phyloP scores from a whole-genome alignment of 1,139 yeast genomes.

The Candida freyschussii region DNA sequence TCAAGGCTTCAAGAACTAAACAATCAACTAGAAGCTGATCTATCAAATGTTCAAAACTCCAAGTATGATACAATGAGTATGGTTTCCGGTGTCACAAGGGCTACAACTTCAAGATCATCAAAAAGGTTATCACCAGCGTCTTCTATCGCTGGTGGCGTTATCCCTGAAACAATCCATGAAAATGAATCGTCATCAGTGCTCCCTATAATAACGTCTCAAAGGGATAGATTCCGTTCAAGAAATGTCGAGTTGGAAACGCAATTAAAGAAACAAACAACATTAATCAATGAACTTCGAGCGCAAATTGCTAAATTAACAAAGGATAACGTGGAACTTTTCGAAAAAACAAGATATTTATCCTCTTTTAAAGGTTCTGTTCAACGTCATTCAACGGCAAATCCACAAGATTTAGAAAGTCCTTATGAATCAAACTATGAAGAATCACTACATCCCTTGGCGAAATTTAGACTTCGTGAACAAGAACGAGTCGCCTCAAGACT shows the following conservation, averaged over 20 bases:
- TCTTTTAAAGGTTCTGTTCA: conserved; percentile 34
- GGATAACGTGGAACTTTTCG: conserved; percentile 78
- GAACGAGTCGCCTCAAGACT: conserved; percentile 69
- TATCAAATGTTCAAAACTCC: conserved; percentile 44
- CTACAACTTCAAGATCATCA: conserved; percentile 1
- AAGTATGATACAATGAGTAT: conserved; percentile 61
- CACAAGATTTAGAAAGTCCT: conserved; percentile 46
- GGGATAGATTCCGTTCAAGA: conserved; percentile 83
- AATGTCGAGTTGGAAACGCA: conserved; percentile 84
- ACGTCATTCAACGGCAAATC: conserved; percentile 20
- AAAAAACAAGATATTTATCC: conserved; percentile 72
- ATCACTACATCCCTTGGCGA: conserved; percentile 78
- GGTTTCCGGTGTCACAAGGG: conserved; percentile 50
- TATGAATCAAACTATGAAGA: conserved; percentile 68
- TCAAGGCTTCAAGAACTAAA: conserved; percentile 44
- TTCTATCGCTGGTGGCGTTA: conserved; percentile 41
- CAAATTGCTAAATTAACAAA: conserved; percentile 60
- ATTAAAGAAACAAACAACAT: conserved; percentile 51
- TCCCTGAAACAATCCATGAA: conserved; percentile 29
- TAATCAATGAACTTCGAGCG: conserved; percentile 55
- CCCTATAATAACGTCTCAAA: conserved; percentile 88
- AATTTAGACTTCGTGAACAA: conserved; percentile 72
- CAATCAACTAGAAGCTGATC: conserved; percentile 64
- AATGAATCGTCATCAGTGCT: conserved; percentile 44
- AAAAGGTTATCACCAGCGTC: conserved; percentile 41